phyloP scores from a whole-genome alignment of 139 green algal genomes.

The Chlamydomonas sp. region DNA sequence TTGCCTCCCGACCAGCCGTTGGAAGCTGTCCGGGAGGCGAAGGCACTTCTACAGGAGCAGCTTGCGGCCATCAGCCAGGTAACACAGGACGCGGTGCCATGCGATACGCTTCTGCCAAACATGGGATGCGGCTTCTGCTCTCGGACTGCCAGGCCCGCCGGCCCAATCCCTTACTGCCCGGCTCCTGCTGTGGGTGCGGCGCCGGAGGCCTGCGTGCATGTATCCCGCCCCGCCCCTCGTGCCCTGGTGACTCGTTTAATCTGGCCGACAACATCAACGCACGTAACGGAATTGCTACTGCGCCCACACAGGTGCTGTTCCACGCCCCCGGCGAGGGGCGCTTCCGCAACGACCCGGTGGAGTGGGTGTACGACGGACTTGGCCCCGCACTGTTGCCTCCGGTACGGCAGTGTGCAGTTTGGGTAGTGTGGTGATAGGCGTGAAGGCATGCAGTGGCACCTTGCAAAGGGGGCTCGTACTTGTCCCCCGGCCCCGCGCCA shows the following conservation, averaged over 20 bases:
- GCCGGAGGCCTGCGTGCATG: too few species aligned
- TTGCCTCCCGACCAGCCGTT: too few species aligned
- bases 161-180: neutral
- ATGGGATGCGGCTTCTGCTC: too few species aligned
- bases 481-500: too few species aligned
- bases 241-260: too few species aligned
- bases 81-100: neutral
- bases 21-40: neutral
- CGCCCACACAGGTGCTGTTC: conserved; percentile 19
- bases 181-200: too few species aligned
- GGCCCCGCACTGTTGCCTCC: conserved; percentile 61
- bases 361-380: conserved; percentile 87
- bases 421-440: neutral
- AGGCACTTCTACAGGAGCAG: neutral
- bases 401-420: conserved; percentile 23
- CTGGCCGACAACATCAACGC: too few species aligned
- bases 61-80: conserved; percentile 29
- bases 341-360: conserved; percentile 65
- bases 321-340: neutral
- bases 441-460: neutral
- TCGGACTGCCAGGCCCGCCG: neutral
- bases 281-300: too few species aligned
- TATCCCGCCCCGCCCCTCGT: too few species aligned
- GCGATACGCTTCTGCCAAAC: neutral
- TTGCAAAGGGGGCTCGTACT: too few species aligned